Conservation (phyloP, 441 rosid genomes). For the Populus tomentosa region DNA sequence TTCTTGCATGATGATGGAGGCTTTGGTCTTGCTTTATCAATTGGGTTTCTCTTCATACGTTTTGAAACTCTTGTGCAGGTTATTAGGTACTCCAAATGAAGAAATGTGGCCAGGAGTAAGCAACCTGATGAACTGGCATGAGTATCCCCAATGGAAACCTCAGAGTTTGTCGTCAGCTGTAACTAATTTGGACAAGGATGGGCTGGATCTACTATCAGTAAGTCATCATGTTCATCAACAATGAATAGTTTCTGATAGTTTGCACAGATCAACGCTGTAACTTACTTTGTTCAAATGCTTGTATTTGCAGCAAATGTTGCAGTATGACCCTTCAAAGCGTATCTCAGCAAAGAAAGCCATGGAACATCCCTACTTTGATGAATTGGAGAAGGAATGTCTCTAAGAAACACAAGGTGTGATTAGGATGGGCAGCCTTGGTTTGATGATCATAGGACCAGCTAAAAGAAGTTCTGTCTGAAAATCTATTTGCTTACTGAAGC, state of each 20-base stretch:
- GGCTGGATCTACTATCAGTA: constrained; percentile 72
- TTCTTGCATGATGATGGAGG: background rate
- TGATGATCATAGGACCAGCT: background rate
- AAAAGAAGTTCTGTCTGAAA: background rate
- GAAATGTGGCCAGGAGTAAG: constrained; percentile 91
- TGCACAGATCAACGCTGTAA: background rate
- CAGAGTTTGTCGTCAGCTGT: constrained; percentile 59
- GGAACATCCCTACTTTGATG: constrained; percentile 94
- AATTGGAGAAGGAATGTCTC: constrained; percentile 51
- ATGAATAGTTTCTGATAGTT: background rate
- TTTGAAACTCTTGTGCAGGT: constrained; percentile 34
- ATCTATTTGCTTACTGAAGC: constrained; percentile 36
- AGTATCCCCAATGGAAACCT: constrained; percentile 92
- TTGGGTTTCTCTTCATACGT: background rate
- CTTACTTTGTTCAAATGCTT: background rate
- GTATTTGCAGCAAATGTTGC: constrained; percentile 81
- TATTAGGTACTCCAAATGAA: constrained; percentile 92
- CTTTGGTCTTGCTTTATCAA: background rate
- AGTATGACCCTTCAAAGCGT: constrained; percentile 77
- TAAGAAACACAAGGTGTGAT: constrained; percentile 20
- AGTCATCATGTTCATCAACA: constrained; percentile 18
- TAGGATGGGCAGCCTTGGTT: background rate
- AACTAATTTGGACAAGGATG: constrained; percentile 60
- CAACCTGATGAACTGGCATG: constrained; percentile 89
- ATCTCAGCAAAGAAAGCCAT: constrained; percentile 93